These are phyloP conservation scores for Aspergillus funiculosus DNA, from an alignment of 495 filamentous ascomycete genomes.

Conservation along the genomic window DNA sequence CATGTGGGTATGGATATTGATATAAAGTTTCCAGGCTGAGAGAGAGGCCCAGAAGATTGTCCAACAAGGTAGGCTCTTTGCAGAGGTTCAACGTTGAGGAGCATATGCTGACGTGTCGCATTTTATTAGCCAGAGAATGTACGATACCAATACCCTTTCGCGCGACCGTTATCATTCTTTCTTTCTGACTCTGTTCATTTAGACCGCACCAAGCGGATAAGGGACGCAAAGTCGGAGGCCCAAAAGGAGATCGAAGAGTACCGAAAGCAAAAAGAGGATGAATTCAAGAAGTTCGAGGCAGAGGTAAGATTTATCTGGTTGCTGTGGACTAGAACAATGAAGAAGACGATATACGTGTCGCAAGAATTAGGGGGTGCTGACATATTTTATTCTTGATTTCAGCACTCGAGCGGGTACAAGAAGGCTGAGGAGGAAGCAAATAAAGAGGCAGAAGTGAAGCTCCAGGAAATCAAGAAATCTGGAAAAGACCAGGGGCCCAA, in stretches of 20 bases:
- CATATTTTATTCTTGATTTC: background rate
- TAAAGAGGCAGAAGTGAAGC: conserved; percentile 72
- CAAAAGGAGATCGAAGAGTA: conserved; percentile 99
- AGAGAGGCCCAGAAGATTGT: conserved; percentile 99
- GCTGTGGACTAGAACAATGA: background rate
- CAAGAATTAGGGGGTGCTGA: conserved; percentile 11
- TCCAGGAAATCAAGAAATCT: conserved; percentile 73
- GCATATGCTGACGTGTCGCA: conserved; percentile 29
- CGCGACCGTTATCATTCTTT: background rate
- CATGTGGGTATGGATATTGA: background rate
- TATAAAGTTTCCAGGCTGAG: conserved; percentile 62
- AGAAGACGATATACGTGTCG: background rate
- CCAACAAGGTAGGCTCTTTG: conserved; percentile 63
- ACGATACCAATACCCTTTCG: conserved; percentile 20
- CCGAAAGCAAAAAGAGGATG: conserved; percentile 79
- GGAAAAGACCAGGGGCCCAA: conserved; percentile 71
- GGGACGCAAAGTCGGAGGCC: conserved; percentile 88
- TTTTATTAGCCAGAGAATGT: conserved; percentile 67
- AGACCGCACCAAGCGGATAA: conserved; percentile 97
- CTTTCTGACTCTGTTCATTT: conserved; percentile 31
- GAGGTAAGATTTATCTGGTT: conserved; percentile 53
- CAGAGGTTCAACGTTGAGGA: background rate
- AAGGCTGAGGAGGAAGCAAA: conserved; percentile 79
- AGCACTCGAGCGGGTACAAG: conserved; percentile 87
- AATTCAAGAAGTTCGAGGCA: conserved; percentile 91